Base-by-base conservation (phyloP, 306 rosid genomes). In the Rosa multiflora region DNA sequence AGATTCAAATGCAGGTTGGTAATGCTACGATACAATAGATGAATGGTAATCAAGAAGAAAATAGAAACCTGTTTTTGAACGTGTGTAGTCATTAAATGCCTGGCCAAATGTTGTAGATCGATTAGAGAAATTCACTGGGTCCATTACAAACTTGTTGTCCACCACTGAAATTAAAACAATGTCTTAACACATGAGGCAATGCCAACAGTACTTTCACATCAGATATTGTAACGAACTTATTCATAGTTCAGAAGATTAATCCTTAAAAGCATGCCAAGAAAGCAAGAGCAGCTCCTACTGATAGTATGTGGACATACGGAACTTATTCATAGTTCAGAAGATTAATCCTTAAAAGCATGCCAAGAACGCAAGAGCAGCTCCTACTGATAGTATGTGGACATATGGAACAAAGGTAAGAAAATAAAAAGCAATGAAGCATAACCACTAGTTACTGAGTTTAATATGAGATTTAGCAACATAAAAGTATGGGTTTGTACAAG, bases 61-160 rank as follows among this genome's bases (percentile, higher is more conserved):
- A 68, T 40, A 18, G 13, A 74, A 53, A 95, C 99, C 98, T 77
- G 87, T 91, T 75, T 35, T 76, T 21, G 98, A 85, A 46, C 88
- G 79, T 56, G 91, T 13, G 83, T 87, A 91, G 67, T 91, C 79
- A 26, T 80, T 88, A 84, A 95, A 93, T 62, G 97, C 98, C 75
- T 93, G 93, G 43, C 97, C 97, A 70, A 93, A 93, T 64, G 97
- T 95, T 15, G 96, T 79, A 44, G 91, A 87, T 86, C 83, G 89
- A 83, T 91, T 95, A 75, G 97, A 91, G 79, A 88, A 94, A 80
- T 85, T 90, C 72, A 90, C 93, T 8, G 94, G 62, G 10, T 95
- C 99, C 82, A 85, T 91, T 71, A 95, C 96, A 76, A 95, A 95
- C 90, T 95, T 91, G 82, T 95, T 59, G 26, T 83, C 94, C 68